Base-by-base conservation (phyloP, 2,329 filamentous ascomycete genomes). In the Calonectria henricotiae region DNA sequence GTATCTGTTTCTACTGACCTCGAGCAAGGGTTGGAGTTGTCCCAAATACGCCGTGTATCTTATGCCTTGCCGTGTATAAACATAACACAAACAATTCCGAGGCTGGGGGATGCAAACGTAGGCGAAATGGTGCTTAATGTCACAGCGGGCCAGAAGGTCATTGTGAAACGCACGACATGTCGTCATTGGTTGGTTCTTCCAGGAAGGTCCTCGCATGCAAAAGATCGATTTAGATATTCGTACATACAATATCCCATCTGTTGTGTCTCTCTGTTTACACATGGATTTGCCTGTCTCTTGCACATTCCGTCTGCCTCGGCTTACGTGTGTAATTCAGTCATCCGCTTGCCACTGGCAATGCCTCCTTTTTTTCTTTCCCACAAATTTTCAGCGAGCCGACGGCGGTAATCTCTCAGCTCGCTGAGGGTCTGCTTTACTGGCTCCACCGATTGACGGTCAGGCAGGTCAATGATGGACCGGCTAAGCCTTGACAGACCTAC, bases 111-210 rank as follows among this genome's bases (percentile, higher is more conserved):
- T 25, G 55, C 37, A 37, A 25, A 25, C 30, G 17, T 15, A 15
- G 27, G 23, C 55, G 41, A 43, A 58, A 39, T 49, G 46, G 60
- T 39, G 47, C 58, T 47, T 62, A 60, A 66, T 63, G 71, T 58
- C 25, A 69, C 64, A 39, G 23, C 17, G 37, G 55, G 23, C 32
- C 58, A 58, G 62, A 49, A 61, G 25, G 32, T 44, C 35, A 54
- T 32, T 69, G 64, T 64, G 62, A 46, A 55, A 68, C 55, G 54
- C 73, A 70, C 67, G 51, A 70, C 67, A 61, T 68, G 47, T 39
- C 55, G 54, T 58, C 64, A 74, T 76, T 77, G 75, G 75, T 61
- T 43, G 67, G 69, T 63, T 71, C 27, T 73, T 68, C 67, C 61
- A 60, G 64, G 39, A 62, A 65, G 23, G 63, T 58, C 54, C 43